Conservation (phyloP, 148 eudicot genomes). For the Selenicereus undatus region DNA sequence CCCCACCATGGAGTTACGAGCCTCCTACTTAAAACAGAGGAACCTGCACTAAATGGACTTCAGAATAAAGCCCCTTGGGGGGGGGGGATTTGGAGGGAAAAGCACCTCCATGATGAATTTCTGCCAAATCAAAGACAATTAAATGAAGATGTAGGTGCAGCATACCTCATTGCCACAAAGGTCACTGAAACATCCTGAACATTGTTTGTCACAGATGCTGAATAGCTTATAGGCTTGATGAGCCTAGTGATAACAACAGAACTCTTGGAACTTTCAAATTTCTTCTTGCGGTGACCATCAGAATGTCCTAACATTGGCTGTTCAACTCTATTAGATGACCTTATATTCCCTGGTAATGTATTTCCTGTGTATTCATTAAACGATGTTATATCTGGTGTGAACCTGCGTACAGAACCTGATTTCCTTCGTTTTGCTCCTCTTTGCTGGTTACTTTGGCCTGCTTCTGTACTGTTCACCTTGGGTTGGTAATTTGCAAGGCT, state of each 20-base stretch:
- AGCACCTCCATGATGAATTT: neutral
- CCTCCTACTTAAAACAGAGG: neutral
- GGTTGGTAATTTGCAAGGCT: constrained; percentile 35
- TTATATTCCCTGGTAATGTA: constrained; percentile 18
- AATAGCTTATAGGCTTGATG: constrained; percentile 70
- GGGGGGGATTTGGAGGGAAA: too few species aligned
- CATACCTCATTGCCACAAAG: constrained; percentile 79
- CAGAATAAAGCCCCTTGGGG: neutral
- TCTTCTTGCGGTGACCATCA: constrained; percentile 37
- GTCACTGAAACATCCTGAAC: constrained; percentile 59
- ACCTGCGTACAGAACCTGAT: constrained; percentile 83
- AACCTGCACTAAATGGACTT: neutral
- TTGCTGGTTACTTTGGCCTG: constrained; percentile 44
- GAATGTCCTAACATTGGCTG: constrained; percentile 29
- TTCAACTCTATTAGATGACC: constrained; percentile 34
- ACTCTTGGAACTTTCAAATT: constrained; percentile 38
- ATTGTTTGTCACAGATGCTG: constrained; percentile 48
- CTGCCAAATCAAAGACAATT: neutral
- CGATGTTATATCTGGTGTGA: constrained; percentile 43
- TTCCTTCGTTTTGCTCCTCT: constrained; percentile 80
- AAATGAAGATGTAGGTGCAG: neutral
- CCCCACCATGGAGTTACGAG: neutral
- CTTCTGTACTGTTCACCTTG: constrained; percentile 41
- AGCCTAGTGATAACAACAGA: constrained; percentile 48
- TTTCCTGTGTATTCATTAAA: constrained; percentile 32